Evolutionary conservation across 2,329 filamentous ascomycete genomes (phyloP).

Genomic region (Fusarium graminum): DNA sequence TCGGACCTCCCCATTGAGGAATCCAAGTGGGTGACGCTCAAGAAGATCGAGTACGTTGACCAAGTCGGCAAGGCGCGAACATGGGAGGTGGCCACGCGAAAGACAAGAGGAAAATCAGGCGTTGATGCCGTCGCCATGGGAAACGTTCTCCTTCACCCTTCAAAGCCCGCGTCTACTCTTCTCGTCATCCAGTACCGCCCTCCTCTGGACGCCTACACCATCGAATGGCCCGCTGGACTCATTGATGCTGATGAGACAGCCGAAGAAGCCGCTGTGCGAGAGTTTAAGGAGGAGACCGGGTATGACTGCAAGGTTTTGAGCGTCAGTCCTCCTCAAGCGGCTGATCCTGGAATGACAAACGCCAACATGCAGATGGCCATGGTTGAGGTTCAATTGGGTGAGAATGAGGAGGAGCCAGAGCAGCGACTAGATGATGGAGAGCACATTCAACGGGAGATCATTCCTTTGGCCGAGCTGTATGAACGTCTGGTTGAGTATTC

Average conservation of each 20-base stretch:
- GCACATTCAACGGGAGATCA: slow-evolving; percentile 44
- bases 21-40: slow-evolving; percentile 47
- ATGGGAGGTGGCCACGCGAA: slow-evolving; percentile 48
- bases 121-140: slow-evolving; percentile 49
- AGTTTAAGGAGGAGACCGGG: slow-evolving; percentile 48
- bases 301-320: slow-evolving; percentile 45
- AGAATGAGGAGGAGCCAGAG: slow-evolving; percentile 41
- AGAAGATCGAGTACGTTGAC: slow-evolving; percentile 48
- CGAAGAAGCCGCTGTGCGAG: slow-evolving; percentile 45
- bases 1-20: slow-evolving; percentile 42
- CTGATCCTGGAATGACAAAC: slow-evolving; percentile 47
- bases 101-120: slow-evolving; percentile 44
- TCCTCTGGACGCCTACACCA: slow-evolving; percentile 46
- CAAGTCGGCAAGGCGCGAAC: slow-evolving; percentile 46
- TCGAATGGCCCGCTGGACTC: slow-evolving; percentile 48
- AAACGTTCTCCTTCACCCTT: slow-evolving; percentile 46
- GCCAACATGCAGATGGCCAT: slow-evolving; percentile 49
- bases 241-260: slow-evolving; percentile 46
- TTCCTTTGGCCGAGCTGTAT: slow-evolving; percentile 45
- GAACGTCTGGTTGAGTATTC: slow-evolving; percentile 46
- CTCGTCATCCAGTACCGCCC: slow-evolving; percentile 48
- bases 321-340: slow-evolving; percentile 43
- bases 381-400: slow-evolving; percentile 44
- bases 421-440: slow-evolving; percentile 47
- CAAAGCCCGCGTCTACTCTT: slow-evolving; percentile 45